Conservation (phyloP, 208 protist species). For the Trypanosoma melophagium region DNA sequence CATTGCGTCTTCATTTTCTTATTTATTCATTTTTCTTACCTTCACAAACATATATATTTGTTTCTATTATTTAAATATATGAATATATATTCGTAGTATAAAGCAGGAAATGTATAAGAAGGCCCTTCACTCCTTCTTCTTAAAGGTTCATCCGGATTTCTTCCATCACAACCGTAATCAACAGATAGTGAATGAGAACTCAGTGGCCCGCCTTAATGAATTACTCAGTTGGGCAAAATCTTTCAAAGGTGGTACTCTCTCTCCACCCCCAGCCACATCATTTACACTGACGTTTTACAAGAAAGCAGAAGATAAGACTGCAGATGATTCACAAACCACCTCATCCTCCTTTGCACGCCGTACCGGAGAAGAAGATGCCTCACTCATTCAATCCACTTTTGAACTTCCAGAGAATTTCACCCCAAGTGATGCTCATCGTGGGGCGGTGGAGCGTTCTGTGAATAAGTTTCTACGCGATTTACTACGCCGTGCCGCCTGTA, state of each 20-base stretch:
- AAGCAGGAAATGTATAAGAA: conserved; percentile 86
- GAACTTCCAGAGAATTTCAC: conserved; percentile 76
- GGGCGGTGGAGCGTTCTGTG: conserved; percentile 76
- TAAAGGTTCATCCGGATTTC: conserved; percentile 93
- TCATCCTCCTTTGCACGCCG: conserved; percentile 24
- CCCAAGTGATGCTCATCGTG: conserved; percentile 74
- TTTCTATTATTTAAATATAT: background rate
- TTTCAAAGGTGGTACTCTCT: conserved; percentile 75
- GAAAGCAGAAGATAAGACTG: conserved; percentile 46
- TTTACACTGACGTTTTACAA: conserved; percentile 86
- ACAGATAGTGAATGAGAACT: conserved; percentile 79
- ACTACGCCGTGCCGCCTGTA: conserved; percentile 78
- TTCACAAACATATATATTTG: too few species aligned
- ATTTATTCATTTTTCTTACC: background rate
- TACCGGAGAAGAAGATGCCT: background rate
- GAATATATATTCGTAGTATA: background rate
- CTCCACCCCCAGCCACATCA: conserved; percentile 66
- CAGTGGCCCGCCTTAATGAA: conserved; percentile 90
- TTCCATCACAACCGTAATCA: conserved; percentile 81
- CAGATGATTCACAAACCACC: background rate
- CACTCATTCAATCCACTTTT: conserved; percentile 72
- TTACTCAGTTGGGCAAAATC: conserved; percentile 87
- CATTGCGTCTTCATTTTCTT: too few species aligned
- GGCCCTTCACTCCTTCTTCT: conserved; percentile 87
- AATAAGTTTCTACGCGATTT: conserved; percentile 91